Percentiles rank a stretch among this genome's conserved stretches.
Evolutionary conservation across 2,329 filamentous ascomycete species (phyloP).

Genomic region (Talaromyces sp.): DNA sequence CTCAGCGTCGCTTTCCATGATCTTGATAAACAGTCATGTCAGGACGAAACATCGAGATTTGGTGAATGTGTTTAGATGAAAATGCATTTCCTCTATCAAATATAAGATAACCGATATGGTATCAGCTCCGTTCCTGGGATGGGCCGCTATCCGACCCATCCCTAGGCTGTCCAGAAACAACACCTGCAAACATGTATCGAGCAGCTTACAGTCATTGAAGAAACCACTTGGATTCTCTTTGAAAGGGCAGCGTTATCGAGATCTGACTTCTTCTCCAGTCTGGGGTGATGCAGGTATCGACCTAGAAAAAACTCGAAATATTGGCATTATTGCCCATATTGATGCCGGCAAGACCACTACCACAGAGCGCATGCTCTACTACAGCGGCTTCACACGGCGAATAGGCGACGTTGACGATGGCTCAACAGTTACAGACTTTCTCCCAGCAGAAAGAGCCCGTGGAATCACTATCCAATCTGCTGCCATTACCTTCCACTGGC

Average conservation of each 20-base stretch:
- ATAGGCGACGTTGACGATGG: slow-evolving; percentile 95
- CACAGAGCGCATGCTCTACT: slow-evolving; percentile 98
- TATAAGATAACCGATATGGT: slow-evolving; percentile 10
- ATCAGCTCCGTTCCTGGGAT: slow-evolving; percentile 12
- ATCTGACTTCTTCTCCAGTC: slow-evolving; percentile 29
- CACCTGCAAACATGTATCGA: slow-evolving; percentile 7
- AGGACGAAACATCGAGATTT: neutral
- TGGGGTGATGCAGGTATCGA: slow-evolving; percentile 25
- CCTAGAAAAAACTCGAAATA: slow-evolving; percentile 74
- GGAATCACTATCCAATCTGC: slow-evolving; percentile 98
- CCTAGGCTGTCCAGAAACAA: slow-evolving; percentile 8
- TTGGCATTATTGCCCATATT: slow-evolving; percentile 97
- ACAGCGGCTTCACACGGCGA: slow-evolving; percentile 82
- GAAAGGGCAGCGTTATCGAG: slow-evolving; percentile 11
- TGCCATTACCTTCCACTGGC: slow-evolving; percentile 94
- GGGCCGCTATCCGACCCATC: slow-evolving; percentile 6
- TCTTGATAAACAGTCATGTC: neutral
- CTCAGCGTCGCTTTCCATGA: neutral
- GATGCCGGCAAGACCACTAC: slow-evolving; percentile 99
- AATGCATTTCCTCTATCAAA: neutral
- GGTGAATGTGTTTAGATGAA: neutral
- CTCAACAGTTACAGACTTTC: slow-evolving; percentile 94
- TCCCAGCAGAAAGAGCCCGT: slow-evolving; percentile 84
- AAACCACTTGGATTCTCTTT: neutral
- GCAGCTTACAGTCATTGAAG: neutral